phyloP scores from a whole-genome alignment of 2,329 filamentous ascomycete species.

The Arthroderma uncinatum region DNA sequence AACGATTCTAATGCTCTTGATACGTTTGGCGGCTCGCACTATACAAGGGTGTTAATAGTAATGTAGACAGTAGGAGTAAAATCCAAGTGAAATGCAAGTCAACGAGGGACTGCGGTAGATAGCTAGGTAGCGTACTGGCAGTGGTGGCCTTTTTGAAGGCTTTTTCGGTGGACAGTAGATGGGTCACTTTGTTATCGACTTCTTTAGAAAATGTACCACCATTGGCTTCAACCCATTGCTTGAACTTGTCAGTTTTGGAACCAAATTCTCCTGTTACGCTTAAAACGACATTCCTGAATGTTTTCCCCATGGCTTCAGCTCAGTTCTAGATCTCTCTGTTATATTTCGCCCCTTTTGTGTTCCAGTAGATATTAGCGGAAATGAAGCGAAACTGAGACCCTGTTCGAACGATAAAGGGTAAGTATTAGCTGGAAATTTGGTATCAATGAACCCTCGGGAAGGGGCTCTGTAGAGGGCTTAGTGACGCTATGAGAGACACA shows the following conservation, averaged over 20 bases:
- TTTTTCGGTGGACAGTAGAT: slow-evolving; percentile 56
- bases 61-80: background rate
- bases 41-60: slow-evolving; percentile 8
- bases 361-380: background rate
- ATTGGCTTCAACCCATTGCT: slow-evolving; percentile 53
- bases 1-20: slow-evolving; percentile 35
- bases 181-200: slow-evolving; percentile 51
- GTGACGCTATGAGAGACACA: no score
- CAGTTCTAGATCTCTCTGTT: no score
- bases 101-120: background rate
- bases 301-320: slow-evolving; percentile 25
- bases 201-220: slow-evolving; percentile 47
- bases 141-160: slow-evolving; percentile 45
- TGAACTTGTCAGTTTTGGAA: slow-evolving; percentile 45
- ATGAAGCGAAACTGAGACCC: background rate
- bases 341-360: background rate
- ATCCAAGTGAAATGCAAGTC: background rate
- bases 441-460: background rate
- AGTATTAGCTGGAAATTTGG: background rate
- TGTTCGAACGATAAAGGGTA: background rate
- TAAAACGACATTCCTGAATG: slow-evolving; percentile 45
- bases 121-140: slow-evolving; percentile 24
- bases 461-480: background rate
- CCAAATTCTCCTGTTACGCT: slow-evolving; percentile 50
- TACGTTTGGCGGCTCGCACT: slow-evolving; percentile 34